Conservation (phyloP, 495 filamentous ascomycete species). For the Usnea hakonensis region DNA sequence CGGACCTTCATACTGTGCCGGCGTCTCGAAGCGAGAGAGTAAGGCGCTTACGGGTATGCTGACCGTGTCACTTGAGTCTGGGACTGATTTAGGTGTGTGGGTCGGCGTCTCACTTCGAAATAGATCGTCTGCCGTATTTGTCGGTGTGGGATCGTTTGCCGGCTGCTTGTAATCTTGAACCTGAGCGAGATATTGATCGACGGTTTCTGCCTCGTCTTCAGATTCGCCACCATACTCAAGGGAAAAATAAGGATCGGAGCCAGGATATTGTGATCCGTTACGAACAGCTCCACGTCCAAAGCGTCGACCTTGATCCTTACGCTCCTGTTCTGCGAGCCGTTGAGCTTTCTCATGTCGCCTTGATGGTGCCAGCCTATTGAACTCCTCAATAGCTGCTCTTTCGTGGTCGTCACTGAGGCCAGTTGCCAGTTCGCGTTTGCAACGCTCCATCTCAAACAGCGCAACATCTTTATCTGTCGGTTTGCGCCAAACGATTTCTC, state of each 20-base stretch:
- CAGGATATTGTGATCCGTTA: neutral
- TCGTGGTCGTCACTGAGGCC: slow-evolving; percentile 39
- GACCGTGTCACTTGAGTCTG: neutral
- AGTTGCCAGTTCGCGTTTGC: slow-evolving; percentile 62
- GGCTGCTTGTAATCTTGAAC: slow-evolving; percentile 15
- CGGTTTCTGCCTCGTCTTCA: slow-evolving; percentile 45
- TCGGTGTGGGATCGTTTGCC: neutral
- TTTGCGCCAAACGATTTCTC: slow-evolving; percentile 89
- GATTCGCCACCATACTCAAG: slow-evolving; percentile 69
- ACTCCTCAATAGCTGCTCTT: slow-evolving; percentile 16
- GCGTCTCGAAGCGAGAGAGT: slow-evolving; percentile 20
- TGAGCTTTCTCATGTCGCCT: slow-evolving; percentile 19
- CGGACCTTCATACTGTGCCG: slow-evolving; percentile 52
- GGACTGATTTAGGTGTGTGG: slow-evolving; percentile 18
- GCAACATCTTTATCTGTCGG: slow-evolving; percentile 73
- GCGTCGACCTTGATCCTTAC: slow-evolving; percentile 1
- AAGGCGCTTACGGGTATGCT: neutral
- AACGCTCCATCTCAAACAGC: slow-evolving; percentile 67
- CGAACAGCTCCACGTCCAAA: neutral
- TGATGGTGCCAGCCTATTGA: slow-evolving; percentile 16
- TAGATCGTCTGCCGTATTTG: slow-evolving; percentile 4
- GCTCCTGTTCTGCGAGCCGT: slow-evolving; percentile 22
- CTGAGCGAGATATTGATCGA: slow-evolving; percentile 35
- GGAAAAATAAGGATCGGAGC: slow-evolving; percentile 50
- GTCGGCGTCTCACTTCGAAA: slow-evolving; percentile 17